A percentile compares a stretch with the other conserved stretches of the same genome.
Conservation (phyloP, 2,329 filamentous ascomycete genomes). For the Fusarium avenaceum region DNA sequence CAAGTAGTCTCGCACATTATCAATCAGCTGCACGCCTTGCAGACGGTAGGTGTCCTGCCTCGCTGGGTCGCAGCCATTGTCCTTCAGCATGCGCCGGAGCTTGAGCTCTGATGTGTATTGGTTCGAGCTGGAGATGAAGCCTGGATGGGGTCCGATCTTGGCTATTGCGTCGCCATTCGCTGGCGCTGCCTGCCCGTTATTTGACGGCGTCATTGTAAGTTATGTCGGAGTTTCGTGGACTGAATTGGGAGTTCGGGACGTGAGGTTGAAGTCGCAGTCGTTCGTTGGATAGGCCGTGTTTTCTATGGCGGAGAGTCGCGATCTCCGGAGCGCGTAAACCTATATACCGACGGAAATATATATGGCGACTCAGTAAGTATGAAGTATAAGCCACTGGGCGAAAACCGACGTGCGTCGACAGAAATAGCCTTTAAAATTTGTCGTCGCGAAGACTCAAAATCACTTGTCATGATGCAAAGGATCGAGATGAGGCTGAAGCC, state of each 20-base stretch:
- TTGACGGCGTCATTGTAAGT: slow-evolving; percentile 35
- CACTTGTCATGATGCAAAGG: slow-evolving; percentile 25
- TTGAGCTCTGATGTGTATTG: slow-evolving; percentile 88
- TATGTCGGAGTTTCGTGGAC: slow-evolving; percentile 9
- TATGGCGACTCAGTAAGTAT: not conserved
- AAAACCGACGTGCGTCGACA: no score
- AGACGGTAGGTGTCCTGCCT: slow-evolving; percentile 85
- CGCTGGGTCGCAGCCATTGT: slow-evolving; percentile 78
- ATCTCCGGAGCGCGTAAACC: not conserved
- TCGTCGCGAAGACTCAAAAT: slow-evolving; percentile 10
- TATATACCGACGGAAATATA: not conserved
- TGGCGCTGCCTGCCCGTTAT: slow-evolving; percentile 19
- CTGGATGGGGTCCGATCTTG: slow-evolving; percentile 60
- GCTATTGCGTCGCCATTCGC: slow-evolving; percentile 36
- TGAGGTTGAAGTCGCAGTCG: not conserved
- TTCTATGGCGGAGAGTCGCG: not conserved
- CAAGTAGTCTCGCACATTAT: slow-evolving; percentile 82
- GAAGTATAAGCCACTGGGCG: not conserved
- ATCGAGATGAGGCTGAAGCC: slow-evolving; percentile 36
- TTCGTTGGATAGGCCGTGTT: not conserved
- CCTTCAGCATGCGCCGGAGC: slow-evolving; percentile 78
- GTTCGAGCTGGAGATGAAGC: slow-evolving; percentile 63
- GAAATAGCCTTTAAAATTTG: not conserved
- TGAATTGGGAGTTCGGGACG: not conserved
- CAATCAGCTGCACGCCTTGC: slow-evolving; percentile 90